These are phyloP conservation scores for Entoloma clypeatum DNA, from an alignment of 1,284 basidiomycete species.

Conservation along the genomic window DNA sequence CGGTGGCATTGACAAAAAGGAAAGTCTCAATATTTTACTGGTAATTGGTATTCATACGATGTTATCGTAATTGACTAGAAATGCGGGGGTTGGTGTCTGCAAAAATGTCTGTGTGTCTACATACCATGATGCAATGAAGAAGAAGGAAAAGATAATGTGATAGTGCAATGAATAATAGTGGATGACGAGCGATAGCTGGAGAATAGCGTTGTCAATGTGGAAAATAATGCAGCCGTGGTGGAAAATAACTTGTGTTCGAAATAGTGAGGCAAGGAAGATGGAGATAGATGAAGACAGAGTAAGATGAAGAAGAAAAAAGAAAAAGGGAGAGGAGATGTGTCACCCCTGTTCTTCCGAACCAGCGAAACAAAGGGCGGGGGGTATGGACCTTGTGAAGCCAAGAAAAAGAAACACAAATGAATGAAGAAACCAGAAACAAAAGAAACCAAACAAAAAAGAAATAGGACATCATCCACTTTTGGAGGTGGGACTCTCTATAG, in stretches of 20 bases:
- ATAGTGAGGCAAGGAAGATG: neutral
- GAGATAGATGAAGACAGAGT: constrained; percentile 7
- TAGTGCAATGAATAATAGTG: too few species aligned
- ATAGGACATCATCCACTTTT: constrained; percentile 2
- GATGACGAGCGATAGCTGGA: too few species aligned
- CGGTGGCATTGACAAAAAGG: too few species aligned
- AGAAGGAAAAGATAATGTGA: too few species aligned
- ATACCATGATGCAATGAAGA: too few species aligned
- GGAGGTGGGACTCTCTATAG: constrained; percentile 4
- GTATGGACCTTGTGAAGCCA: neutral
- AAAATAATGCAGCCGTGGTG: neutral
- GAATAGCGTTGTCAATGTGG: too few species aligned
- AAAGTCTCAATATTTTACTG: too few species aligned
- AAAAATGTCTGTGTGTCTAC: too few species aligned
- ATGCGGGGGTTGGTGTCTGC: too few species aligned
- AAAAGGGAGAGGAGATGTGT: constrained; percentile 2
- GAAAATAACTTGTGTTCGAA: neutral
- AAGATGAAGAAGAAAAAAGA: constrained; percentile 1
- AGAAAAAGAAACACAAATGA: neutral
- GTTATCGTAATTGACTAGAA: too few species aligned
- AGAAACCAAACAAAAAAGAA: neutral
- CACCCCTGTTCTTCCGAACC: constrained; percentile 6
- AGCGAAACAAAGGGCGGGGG: constrained; percentile 4
- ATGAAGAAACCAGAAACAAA: neutral
- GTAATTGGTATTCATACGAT: too few species aligned